phyloP scores from a whole-genome alignment of 2,329 filamentous ascomycete species.

The Paraphoma sp. region DNA sequence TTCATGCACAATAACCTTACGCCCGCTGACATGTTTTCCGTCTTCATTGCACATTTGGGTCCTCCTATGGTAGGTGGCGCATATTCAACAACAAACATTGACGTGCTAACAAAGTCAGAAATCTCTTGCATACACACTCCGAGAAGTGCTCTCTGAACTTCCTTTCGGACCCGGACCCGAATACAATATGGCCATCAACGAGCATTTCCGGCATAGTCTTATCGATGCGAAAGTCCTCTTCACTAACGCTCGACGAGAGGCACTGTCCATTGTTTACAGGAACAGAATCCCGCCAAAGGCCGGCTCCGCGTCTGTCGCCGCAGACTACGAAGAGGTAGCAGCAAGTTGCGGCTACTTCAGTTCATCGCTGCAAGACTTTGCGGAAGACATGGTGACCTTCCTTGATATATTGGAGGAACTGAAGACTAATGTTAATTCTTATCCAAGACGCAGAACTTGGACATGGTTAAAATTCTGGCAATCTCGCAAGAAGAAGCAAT shows the following conservation, averaged over 20 bases:
- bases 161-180: slow-evolving; percentile 76
- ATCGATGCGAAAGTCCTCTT: slow-evolving; percentile 82
- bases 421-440: slow-evolving; percentile 72
- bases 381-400: slow-evolving; percentile 85
- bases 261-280: slow-evolving; percentile 80
- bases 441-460: slow-evolving; percentile 72
- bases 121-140: slow-evolving; percentile 88
- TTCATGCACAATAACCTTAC: slow-evolving; percentile 49
- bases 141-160: slow-evolving; percentile 85
- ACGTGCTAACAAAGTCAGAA: slow-evolving; percentile 59
- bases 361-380: slow-evolving; percentile 88
- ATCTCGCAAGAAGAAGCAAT: slow-evolving; percentile 22
- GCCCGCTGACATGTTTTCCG: slow-evolving; percentile 85
- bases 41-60: slow-evolving; percentile 87
- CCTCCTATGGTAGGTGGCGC: slow-evolving; percentile 73
- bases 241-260: slow-evolving; percentile 74
- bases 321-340: slow-evolving; percentile 95
- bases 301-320: slow-evolving; percentile 76
- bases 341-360: slow-evolving; percentile 98
- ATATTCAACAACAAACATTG: not conserved
- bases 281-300: slow-evolving; percentile 75
- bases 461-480: slow-evolving; percentile 86
- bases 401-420: slow-evolving; percentile 85
- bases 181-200: slow-evolving; percentile 75
- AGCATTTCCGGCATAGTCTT: slow-evolving; percentile 80